phyloP scores from a whole-genome alignment of 1,284 basidiomycete species.

The Moesziomyces sp. region DNA sequence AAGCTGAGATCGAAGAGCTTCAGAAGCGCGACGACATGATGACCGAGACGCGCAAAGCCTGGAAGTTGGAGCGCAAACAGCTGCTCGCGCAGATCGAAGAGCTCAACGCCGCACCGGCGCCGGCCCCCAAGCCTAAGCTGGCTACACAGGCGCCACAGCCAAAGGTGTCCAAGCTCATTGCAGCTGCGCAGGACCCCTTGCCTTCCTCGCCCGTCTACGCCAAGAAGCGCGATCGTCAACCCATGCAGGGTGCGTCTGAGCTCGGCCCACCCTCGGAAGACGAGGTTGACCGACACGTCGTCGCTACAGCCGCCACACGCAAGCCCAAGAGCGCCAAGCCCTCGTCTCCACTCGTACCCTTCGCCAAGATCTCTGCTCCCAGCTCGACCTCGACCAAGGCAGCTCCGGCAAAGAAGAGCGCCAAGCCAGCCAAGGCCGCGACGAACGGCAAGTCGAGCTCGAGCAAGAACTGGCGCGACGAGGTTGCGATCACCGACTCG shows the following conservation, averaged over 20 bases:
- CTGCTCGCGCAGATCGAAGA: conserved; percentile 27
- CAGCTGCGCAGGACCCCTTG: conserved; percentile 11
- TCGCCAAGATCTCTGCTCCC: conserved; percentile 19
- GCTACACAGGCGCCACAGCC: conserved; percentile 2
- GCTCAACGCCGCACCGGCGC: conserved; percentile 18
- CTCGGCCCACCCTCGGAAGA: conserved; percentile 37
- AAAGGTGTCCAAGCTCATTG: conserved; percentile 15
- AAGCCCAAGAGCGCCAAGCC: conserved; percentile 19
- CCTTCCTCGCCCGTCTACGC: conserved; percentile 42
- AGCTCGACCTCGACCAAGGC: conserved; percentile 6
- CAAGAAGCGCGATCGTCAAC: conserved; percentile 29
- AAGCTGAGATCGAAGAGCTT: conserved; percentile 27
- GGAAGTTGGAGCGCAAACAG: conserved; percentile 42
- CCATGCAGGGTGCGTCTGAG: conserved; percentile 50
- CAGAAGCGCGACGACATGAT: conserved; percentile 43
- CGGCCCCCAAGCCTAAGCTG: conserved; percentile 3
- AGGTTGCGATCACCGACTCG: conserved; percentile 41
- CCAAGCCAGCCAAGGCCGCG: conserved; percentile 11
- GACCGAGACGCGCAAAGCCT: conserved; percentile 39
- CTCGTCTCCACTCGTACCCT: conserved; percentile 31
- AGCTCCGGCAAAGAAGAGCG: conserved; percentile 10
- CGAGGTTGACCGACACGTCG: conserved; percentile 15
- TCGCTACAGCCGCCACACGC: background rate
- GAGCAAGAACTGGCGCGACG: conserved; percentile 41
- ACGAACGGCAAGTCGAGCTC: conserved; percentile 12